Conservation (phyloP, 2,329 filamentous ascomycete species). For the Xylaria sp. region DNA sequence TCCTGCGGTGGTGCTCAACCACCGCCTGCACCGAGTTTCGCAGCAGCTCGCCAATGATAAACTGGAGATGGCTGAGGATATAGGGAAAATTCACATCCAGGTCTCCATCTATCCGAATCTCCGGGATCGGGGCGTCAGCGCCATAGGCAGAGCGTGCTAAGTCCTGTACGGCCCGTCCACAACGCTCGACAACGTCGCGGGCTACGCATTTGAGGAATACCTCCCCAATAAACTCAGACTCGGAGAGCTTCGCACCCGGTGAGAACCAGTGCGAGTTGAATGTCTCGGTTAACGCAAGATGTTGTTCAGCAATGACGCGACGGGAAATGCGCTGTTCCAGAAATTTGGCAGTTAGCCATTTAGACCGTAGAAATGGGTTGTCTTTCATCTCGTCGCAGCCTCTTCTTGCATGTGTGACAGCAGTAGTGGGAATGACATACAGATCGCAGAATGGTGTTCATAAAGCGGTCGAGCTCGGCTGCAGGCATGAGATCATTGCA, state of each 20-base stretch:
- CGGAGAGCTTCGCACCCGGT: slow-evolving; percentile 76
- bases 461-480: slow-evolving; percentile 88
- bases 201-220: slow-evolving; percentile 95
- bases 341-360: slow-evolving; percentile 14
- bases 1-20: slow-evolving; percentile 75
- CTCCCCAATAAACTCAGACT: slow-evolving; percentile 90
- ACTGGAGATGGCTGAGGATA: slow-evolving; percentile 94
- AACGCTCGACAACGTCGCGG: slow-evolving; percentile 86
- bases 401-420: not conserved
- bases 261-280: slow-evolving; percentile 93
- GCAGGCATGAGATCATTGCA: slow-evolving; percentile 84
- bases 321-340: slow-evolving; percentile 82
- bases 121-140: slow-evolving; percentile 75
- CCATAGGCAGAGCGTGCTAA: slow-evolving; percentile 82
- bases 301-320: slow-evolving; percentile 96
- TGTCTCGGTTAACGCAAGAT: slow-evolving; percentile 92
- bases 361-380: not conserved
- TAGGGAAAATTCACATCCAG: slow-evolving; percentile 93
- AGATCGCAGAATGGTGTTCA: slow-evolving; percentile 92
- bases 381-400: not conserved
- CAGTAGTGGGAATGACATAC: slow-evolving; percentile 61
- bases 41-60: slow-evolving; percentile 94
- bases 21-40: slow-evolving; percentile 95
- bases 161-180: slow-evolving; percentile 78
- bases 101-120: slow-evolving; percentile 86